These are phyloP conservation scores for Corynascus novoguineensis DNA, from an alignment of 495 filamentous ascomycete species.

Conservation along the genomic window DNA sequence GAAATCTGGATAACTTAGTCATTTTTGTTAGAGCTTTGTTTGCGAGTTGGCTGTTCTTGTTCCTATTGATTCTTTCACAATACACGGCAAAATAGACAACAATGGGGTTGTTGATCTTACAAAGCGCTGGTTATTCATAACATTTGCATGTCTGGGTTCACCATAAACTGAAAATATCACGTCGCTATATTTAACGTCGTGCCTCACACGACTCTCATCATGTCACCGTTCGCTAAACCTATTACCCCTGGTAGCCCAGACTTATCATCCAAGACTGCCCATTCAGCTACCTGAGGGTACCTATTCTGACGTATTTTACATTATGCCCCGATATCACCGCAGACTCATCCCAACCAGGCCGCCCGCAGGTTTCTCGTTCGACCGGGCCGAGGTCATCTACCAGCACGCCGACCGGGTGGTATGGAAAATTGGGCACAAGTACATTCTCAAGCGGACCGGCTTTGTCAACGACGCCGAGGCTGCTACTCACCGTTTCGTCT, in stretches of 20 bases:
- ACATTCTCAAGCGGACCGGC: conserved; percentile 1
- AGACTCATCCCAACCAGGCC: neutral
- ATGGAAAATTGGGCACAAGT: neutral
- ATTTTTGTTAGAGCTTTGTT: neutral
- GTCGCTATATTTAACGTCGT: no score
- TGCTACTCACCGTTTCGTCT: neutral
- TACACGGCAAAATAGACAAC: neutral
- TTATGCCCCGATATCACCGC: no score
- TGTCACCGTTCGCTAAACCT: no score
- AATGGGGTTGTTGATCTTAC: neutral
- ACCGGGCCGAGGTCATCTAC: neutral
- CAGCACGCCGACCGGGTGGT: neutral
- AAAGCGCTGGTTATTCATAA: neutral
- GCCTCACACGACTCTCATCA: no score
- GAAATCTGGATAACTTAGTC: no score
- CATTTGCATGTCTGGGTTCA: no score
- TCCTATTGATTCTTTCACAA: no score
- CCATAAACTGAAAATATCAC: no score
- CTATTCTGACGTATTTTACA: no score
- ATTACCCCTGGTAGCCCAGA: no score
- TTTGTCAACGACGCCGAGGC: neutral
- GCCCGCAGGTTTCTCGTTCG: neutral
- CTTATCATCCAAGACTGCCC: no score
- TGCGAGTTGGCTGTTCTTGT: neutral
- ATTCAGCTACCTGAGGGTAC: no score